Base-by-base conservation (phyloP, 2,329 filamentous ascomycete species). In the Stemphylium vesicarium region DNA sequence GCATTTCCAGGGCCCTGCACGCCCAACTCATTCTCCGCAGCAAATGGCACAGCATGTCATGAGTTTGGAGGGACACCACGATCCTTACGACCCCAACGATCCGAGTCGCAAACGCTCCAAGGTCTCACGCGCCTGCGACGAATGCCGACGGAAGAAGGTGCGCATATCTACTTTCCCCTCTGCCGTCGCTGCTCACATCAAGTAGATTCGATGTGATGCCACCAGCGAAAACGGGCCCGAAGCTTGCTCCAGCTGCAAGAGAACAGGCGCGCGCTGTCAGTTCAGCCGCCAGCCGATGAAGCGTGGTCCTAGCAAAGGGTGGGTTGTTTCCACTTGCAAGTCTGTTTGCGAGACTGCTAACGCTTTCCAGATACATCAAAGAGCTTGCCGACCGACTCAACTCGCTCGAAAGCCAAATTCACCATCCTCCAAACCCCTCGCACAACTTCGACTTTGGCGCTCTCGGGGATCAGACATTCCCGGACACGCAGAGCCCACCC, bases 251-350 rank as follows among this genome's bases (percentile, higher is more conserved):
- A 75, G 73, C 47, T 77, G 75, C 48, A 77, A 76, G 57, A 64
- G 73, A 39, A 76, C 75, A 1, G 73, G 73, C 2, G 72, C 73
- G 15, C 66, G 70, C n/a, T 77, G 75, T 42, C 75, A 75, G 45
- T 77, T 77, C 49, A 77, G 74, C 45, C 65, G 75, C 47, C 74
- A 77, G 50, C 74, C 74, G 2, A 75, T 76, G 73, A 77, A 77
- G 60, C 72, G 75, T 33, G 75, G 75, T 3, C 75, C 75, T 10
- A 76, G 74, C 60, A 77, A 77, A 75, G 75, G 75, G 72, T 75
- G 65, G 29, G 56, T 41, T 6, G 16, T 15, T 0, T 15, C 4
- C 22, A 41, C 10, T 9, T 10, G 9, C 36, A 7, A 10, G 15
- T n/a, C 31, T 15, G 15, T 12, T 18, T 13, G n/a, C 8, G 13